Percentiles rank a stretch among this genome's conserved stretches.
Evolutionary conservation across 1,284 basidiomycete species (phyloP).

Genomic region (Fomitopsis betulina): DNA sequence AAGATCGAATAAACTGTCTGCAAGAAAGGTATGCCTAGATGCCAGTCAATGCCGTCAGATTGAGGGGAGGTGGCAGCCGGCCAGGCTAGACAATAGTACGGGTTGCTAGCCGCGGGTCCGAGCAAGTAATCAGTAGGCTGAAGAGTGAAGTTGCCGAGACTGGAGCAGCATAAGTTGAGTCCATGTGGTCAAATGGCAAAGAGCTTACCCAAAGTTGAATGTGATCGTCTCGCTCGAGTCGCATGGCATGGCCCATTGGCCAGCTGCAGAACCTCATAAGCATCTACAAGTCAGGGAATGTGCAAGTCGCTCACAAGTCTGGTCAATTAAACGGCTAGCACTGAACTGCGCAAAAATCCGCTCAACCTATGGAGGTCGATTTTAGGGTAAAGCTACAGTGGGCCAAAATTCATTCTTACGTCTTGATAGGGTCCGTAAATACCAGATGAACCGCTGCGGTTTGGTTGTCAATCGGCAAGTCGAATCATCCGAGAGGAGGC

Average conservation of each 20-base stretch:
- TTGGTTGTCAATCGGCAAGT: slow-evolving; percentile 1
- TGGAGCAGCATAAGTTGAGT: not conserved
- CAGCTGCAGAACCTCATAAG: slow-evolving; percentile 32
- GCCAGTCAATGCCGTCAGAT: slow-evolving; percentile 83
- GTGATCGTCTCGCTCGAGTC: slow-evolving; percentile 60
- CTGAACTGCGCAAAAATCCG: slow-evolving; percentile 61
- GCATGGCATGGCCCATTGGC: slow-evolving; percentile 84
- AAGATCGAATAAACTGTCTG: slow-evolving; percentile 81
- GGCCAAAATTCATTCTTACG: slow-evolving; percentile 34
- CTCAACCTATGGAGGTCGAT: slow-evolving; percentile 46
- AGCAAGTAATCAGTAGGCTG: slow-evolving; percentile 83
- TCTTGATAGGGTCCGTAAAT: slow-evolving; percentile 82
- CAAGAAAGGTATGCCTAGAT: slow-evolving; percentile 79
- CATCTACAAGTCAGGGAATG: too few species aligned
- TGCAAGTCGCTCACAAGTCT: slow-evolving; percentile 25
- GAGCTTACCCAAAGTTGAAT: slow-evolving; percentile 68
- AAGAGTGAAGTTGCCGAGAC: slow-evolving; percentile 59
- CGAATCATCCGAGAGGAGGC: slow-evolving; percentile 1
- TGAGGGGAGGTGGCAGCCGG: slow-evolving; percentile 64
- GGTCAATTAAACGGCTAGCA: slow-evolving; percentile 67
- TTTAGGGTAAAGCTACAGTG: slow-evolving; percentile 2
- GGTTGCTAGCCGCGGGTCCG: slow-evolving; percentile 62
- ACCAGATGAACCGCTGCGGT: slow-evolving; percentile 66
- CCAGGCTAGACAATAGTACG: slow-evolving; percentile 79
- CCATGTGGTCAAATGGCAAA: not conserved